phyloP scores from a whole-genome alignment of 768 basidiomycete species.

The Pilatotrama ljubarskyi region DNA sequence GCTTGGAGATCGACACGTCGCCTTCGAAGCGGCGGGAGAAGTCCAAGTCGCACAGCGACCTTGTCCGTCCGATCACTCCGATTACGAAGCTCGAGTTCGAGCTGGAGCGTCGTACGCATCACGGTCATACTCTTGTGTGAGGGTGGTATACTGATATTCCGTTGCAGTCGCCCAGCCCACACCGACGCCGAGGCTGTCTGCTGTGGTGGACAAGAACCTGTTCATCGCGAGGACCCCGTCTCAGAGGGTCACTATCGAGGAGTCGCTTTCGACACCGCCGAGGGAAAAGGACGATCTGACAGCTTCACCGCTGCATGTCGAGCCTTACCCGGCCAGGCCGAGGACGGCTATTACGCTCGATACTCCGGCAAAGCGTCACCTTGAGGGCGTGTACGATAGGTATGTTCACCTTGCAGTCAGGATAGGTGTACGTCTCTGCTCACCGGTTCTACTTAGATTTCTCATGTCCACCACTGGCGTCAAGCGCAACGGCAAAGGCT shows the following conservation, averaged over 20 bases:
- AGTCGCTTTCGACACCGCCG: constrained; percentile 53
- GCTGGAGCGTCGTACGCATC: constrained; percentile 56
- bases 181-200: constrained; percentile 51
- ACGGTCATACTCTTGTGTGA: not conserved
- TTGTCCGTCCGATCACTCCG: constrained; percentile 68
- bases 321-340: constrained; percentile 58
- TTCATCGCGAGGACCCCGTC: constrained; percentile 58
- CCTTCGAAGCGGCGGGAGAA: constrained; percentile 68
- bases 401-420: constrained; percentile 3
- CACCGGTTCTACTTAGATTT: constrained; percentile 37
- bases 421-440: not conserved
- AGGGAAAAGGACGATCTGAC: constrained; percentile 50
- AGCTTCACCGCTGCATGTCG: constrained; percentile 61
- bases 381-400: constrained; percentile 80
- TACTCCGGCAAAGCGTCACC: constrained; percentile 52
- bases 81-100: constrained; percentile 65
- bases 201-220: constrained; percentile 66
- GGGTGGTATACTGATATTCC: not conserved
- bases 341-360: constrained; percentile 42
- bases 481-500: constrained; percentile 77
- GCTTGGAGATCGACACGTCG: constrained; percentile 46
- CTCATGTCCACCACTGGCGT: constrained; percentile 82
- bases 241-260: constrained; percentile 47
- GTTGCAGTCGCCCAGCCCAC: constrained; percentile 25
- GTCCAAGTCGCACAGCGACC: constrained; percentile 63